Base-by-base conservation (phyloP, 371 early-diverging fungal species). In the Rhizopus stolonifer region DNA sequence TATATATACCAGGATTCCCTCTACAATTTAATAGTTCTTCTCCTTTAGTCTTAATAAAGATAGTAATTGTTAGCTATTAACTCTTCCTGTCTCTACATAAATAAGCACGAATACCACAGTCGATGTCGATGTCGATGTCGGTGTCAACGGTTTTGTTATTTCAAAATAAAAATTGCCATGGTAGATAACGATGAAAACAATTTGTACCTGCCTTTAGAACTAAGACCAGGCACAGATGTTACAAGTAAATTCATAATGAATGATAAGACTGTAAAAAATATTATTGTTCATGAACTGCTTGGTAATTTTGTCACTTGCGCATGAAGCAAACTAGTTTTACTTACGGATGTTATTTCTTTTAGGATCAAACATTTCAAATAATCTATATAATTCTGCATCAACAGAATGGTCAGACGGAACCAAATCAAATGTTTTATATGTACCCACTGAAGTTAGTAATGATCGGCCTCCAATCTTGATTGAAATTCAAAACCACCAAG, bases 401-500 rank as follows among this genome's bases (percentile, higher is more conserved):
- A 52, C 52, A 0, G 52, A 52, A 52, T 52, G 44, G 33, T 9
- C 44, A 52, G 29, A 52, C n/a, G n/a, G 21, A 17, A 52, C n/a
- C 17, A 52, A 42, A 32, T 52, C 33, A 43, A 32, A 43, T 21
- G 43, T 43, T 18, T 19, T 52, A 32, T 52, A 43, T 50, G 40
- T 49, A 49, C 49, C 50, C 23, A n/a, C 46, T 31, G 32, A 46
- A 1, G 26, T 26, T 13, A 18, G 4, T 9, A 29, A 31, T 18
- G 5, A 2, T 17, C 29, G 15, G 17, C 46, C 46, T 15, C 46
- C 46, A 17, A 26, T 31, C 9, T 4, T 46, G 31, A 18, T 46
- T 33, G 58, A 58, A 24, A 22, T 58, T 9, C 58, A 58, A 48
- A 13, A 58, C 42, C n/a, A n/a, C n/a, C n/a, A n/a, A n/a, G n/a